These are phyloP conservation scores for Globisporangium perplexum DNA, from an alignment of 352 stramenopile species.

Conservation along the genomic window DNA sequence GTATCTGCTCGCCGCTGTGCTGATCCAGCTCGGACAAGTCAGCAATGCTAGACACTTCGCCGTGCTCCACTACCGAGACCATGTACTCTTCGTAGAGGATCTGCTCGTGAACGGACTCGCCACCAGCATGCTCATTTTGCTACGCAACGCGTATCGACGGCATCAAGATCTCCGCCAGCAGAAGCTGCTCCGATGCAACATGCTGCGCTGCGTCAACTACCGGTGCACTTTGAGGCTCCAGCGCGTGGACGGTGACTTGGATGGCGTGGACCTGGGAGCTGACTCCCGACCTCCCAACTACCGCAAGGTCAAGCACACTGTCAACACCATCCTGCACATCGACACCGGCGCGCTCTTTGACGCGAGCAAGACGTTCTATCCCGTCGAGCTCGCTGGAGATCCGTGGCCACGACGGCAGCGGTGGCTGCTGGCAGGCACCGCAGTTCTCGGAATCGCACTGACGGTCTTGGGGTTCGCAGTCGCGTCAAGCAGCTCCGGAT, in stretches of 20 bases:
- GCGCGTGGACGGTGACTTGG: not conserved
- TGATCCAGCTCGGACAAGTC: conserved; percentile 6
- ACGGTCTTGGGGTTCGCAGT: not conserved
- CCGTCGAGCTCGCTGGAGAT: not conserved
- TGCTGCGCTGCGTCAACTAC: conserved; percentile 8
- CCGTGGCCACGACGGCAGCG: not conserved
- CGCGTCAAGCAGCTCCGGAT: not conserved
- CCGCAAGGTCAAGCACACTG: not conserved
- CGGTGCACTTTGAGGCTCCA: conserved; percentile 1
- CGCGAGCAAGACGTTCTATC: conserved; percentile 4
- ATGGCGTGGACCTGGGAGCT: not conserved
- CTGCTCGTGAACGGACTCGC: conserved; percentile 12
- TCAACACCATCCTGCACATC: not conserved
- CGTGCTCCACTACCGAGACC: conserved; percentile 1
- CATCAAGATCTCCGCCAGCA: not conserved
- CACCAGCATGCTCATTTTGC: conserved; percentile 7
- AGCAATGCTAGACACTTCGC: not conserved
- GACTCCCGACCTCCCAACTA: not conserved
- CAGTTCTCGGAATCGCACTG: not conserved
- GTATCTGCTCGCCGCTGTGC: not conserved
- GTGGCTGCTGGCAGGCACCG: not conserved
- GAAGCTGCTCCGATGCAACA: not conserved
- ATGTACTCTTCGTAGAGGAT: conserved; percentile 13
- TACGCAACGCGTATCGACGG: conserved; percentile 17
- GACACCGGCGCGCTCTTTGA: conserved; percentile 1